Evolutionary conservation across 306 rosid species (phyloP), one percentile per base, ranked within the genome.

Genomic region (Carpinus fangiana): DNA sequence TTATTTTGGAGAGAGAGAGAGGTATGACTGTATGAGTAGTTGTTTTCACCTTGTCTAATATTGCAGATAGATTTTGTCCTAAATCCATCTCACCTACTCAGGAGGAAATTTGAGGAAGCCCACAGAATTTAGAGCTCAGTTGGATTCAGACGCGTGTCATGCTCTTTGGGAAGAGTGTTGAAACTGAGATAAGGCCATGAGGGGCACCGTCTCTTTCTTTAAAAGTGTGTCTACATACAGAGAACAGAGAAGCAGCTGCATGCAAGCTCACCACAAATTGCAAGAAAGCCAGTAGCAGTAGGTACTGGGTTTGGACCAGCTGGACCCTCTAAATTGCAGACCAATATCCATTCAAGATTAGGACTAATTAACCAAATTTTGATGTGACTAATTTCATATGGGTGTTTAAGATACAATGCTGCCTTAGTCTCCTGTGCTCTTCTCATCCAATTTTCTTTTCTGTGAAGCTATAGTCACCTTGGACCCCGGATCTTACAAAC

Each of bases 301-400:
- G 52, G 54, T 20, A 70, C 70, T 20, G 5, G 1, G 26, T 43
- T 52, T 26, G 74, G 69, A 53, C 45, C 75, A 18, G 28, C 13
- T 18, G 50, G 47, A 66, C 51, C 52, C 47, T 17, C 34, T 7
- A 4, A 34, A 34, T 17, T 36, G 21, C 68, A 31, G 70, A 9
- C 17, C 12, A 52, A 28, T 11, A 31, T 52, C 79, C 57, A 74
- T 23, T 66, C 23, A 73, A 23, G 82, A 79, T 53, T 45, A 21
- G 55, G 74, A 59, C 72, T 61, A 47, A 62, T 38, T 75, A 14
- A 73, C 10, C 73, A 80, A 80, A n/a, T 18, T 75, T 20, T 67
- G 67, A 82, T 60, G 82, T 84, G 87, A 61, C 87, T 60, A 46
- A 16, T 50, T 79, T 34, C 76, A 18, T 51, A 55, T 70, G 76